Conservation (phyloP, 1,139 yeast genomes). For the Saccharomyces hybrid region DNA sequence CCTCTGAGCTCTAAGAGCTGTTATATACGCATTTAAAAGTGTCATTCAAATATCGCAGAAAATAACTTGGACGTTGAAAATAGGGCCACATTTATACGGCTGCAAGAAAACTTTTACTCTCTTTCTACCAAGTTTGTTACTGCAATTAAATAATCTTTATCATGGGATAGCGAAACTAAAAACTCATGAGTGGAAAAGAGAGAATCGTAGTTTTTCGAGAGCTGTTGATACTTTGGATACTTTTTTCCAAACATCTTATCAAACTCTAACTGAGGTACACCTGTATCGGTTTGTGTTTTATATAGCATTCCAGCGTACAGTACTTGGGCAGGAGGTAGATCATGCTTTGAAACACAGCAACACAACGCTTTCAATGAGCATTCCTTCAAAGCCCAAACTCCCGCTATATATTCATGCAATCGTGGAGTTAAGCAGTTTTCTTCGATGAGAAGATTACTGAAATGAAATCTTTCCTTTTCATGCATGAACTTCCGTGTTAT, state of each 20-base stretch:
- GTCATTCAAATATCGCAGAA: not conserved
- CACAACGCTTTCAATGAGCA: conserved; percentile 21
- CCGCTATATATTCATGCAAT: conserved; percentile 19
- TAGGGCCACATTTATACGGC: not conserved
- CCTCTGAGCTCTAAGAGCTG: not conserved
- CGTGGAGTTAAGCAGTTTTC: not conserved
- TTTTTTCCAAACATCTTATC: conserved; percentile 7
- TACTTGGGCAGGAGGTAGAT: conserved; percentile 24
- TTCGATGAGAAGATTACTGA: conserved; percentile 2
- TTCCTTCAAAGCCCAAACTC: conserved; percentile 31
- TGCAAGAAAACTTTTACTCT: not conserved
- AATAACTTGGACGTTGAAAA: not conserved
- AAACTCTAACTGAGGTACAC: conserved; percentile 17
- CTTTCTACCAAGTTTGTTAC: conserved; percentile 5
- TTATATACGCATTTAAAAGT: not conserved
- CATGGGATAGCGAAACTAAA: conserved; percentile 27
- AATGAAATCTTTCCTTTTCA: conserved; percentile 9
- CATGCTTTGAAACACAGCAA: conserved; percentile 6
- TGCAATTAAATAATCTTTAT: conserved; percentile 23
- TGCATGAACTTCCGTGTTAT: conserved; percentile 27
- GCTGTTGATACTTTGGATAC: conserved; percentile 5
- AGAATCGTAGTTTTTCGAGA: conserved; percentile 9
- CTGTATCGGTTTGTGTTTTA: conserved; percentile 14
- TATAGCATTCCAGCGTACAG: conserved; percentile 23
- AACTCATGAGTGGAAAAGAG: conserved; percentile 7